Evolutionary conservation across 1,284 basidiomycete species (phyloP).

Genomic region (Mycena citricolor): DNA sequence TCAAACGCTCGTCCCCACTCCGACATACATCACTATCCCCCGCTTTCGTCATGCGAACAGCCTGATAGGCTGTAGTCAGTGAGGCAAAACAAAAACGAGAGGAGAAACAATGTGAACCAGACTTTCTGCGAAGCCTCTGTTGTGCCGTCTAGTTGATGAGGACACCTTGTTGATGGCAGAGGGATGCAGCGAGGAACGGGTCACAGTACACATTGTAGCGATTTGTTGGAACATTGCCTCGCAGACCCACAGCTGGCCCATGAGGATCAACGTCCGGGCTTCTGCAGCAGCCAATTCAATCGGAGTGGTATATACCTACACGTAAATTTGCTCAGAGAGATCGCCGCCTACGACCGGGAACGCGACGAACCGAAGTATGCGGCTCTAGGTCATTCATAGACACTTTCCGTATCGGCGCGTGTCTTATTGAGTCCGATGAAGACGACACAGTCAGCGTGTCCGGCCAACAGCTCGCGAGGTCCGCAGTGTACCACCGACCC

Average conservation of each 20-base stretch:
- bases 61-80: slow-evolving; percentile 19
- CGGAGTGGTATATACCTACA: too few species aligned
- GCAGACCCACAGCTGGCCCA: slow-evolving; percentile 48
- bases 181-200: slow-evolving; percentile 43
- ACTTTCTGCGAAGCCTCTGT: slow-evolving; percentile 46
- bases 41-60: slow-evolving; percentile 38
- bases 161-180: slow-evolving; percentile 53
- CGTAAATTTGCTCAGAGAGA: too few species aligned
- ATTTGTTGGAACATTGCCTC: slow-evolving; percentile 38
- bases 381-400: slow-evolving; percentile 33
- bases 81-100: slow-evolving; percentile 20
- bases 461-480: slow-evolving; percentile 40
- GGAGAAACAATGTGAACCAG: slow-evolving; percentile 44
- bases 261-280: slow-evolving; percentile 42
- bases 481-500: slow-evolving; percentile 40
- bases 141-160: slow-evolving; percentile 42
- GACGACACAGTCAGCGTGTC: slow-evolving; percentile 33
- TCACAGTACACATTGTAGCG: slow-evolving; percentile 48
- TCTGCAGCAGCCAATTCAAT: too few species aligned
- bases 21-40: slow-evolving; percentile 48
- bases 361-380: too few species aligned
- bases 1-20: slow-evolving; percentile 45
- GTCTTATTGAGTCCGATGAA: slow-evolving; percentile 27
- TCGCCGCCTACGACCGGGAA: too few species aligned
- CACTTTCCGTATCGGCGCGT: slow-evolving; percentile 37